Evolutionary conservation across 202 grass and related monocot species (phyloP).

Genomic region (Brachypodium distachyon): DNA sequence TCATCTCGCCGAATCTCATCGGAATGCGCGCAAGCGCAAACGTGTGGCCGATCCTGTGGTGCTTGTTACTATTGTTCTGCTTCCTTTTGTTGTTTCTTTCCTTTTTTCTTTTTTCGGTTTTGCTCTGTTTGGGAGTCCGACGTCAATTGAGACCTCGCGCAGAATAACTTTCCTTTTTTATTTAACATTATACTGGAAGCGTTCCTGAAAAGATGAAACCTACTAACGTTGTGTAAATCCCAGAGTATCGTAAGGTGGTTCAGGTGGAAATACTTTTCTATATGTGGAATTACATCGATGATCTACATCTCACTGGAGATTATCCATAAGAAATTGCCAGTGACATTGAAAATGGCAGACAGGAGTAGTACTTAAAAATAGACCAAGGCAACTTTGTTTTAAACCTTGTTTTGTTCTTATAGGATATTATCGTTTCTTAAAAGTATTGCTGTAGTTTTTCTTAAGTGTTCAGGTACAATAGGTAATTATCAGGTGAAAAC

Average conservation of each 20-base stretch:
- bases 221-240: neutral
- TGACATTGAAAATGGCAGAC: neutral
- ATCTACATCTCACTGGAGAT: neutral
- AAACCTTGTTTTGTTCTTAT: too few species aligned
- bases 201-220: neutral
- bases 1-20: neutral
- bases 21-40: neutral
- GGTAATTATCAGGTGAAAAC: neutral
- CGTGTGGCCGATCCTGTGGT: neutral
- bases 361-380: neutral
- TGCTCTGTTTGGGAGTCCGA: neutral
- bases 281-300: neutral
- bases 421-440: too few species aligned
- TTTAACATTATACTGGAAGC: neutral
- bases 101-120: neutral
- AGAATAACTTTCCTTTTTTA: neutral
- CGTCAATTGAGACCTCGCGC: neutral
- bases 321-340: neutral
- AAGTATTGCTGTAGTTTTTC: neutral
- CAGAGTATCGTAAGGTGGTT: neutral
- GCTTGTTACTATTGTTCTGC: neutral
- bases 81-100: neutral
- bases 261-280: neutral
- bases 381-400: too few species aligned
- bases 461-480: neutral